Conservation (phyloP, 2,329 filamentous ascomycete genomes). For the Aspergillus novofumigatus region DNA sequence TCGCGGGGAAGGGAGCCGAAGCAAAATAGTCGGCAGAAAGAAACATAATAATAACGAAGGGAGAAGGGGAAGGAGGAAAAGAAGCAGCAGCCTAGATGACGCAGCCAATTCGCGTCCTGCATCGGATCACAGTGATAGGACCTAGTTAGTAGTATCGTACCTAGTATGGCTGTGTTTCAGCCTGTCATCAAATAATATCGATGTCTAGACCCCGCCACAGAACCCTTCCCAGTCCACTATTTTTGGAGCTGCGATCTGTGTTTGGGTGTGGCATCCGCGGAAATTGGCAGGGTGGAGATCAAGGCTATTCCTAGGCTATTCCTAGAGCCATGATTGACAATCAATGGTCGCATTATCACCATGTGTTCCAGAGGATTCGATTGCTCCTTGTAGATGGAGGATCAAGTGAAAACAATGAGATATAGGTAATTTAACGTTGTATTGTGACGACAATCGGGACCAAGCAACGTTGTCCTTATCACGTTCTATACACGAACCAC, state of each 20-base stretch:
- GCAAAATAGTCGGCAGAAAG: neutral
- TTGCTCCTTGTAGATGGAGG: too few relatives aligned
- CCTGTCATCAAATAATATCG: neutral
- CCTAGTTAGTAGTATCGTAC: neutral
- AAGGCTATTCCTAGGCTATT: too few relatives aligned
- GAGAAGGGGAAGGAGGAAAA: neutral
- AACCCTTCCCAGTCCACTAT: neutral
- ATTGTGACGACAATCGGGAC: too few relatives aligned
- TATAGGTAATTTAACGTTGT: too few relatives aligned
- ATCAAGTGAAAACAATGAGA: neutral
- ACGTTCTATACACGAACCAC: neutral
- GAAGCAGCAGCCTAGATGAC: conserved; percentile 10
- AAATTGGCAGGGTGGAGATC: conserved; percentile 5
- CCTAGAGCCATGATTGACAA: neutral
- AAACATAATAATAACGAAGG: neutral
- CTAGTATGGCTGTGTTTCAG: conserved; percentile 6
- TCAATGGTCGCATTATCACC: neutral
- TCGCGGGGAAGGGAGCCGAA: neutral
- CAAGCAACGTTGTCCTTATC: neutral
- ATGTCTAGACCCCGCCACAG: conserved; percentile 7
- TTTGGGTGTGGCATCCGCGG: neutral
- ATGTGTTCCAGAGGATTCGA: too few relatives aligned
- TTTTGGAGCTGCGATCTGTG: conserved; percentile 6
- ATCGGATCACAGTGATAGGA: neutral
- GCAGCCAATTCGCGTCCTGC: conserved; percentile 11